Evolutionary conservation across 1,284 basidiomycete species (phyloP), one percentile per base, ranked within the genome.

Genomic region (Fomitiporia mediterranea): DNA sequence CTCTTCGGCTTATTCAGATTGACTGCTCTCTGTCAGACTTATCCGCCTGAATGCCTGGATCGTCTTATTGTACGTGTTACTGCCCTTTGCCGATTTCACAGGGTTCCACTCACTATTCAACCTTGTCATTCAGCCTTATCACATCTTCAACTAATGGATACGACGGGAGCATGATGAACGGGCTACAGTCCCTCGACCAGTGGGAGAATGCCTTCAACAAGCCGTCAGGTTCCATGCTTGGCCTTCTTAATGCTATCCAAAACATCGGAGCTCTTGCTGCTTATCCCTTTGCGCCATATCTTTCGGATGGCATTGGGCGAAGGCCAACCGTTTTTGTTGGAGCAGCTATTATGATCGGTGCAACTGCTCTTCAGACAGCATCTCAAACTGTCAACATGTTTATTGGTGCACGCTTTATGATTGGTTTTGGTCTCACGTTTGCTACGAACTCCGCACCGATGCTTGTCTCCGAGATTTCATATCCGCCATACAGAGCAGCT

Each of bases 341-440:
- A 6, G 67, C 67, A 3, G 34, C 49, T 2, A 61, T 67, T 50
- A 69, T 69, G 66, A 52, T 64, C 35, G 59, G 35, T 15, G 68
- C 62, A 32, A 61, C 62, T n/a, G 57, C 60, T 6, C 32, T 70
- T 39, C 68, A 71, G 55, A 64, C 69, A 15, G 64, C 64, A 2
- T 63, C 68, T 44, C 65, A 68, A 32, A 64, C 52, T 23, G 62
- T 70, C 44, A 54, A 58, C 34, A 68, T 69, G 66, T 69, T 69
- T 53, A 70, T 69, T 46, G 68, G 65, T 23, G 62, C 67, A 38
- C 61, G 66, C 62, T 77, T 78, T 65, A 57, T 80, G 62, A 75
- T 82, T 54, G 79, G 80, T 2, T 81, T 82, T 58, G 79, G 79
- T 3, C 68, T 80, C 30, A 80, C 78, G 0, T 81, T 81, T 63